Evolutionary conservation across 257 asterid species (phyloP), one percentile per base, ranked within the genome.

Genomic region (Solanum peruvianum): DNA sequence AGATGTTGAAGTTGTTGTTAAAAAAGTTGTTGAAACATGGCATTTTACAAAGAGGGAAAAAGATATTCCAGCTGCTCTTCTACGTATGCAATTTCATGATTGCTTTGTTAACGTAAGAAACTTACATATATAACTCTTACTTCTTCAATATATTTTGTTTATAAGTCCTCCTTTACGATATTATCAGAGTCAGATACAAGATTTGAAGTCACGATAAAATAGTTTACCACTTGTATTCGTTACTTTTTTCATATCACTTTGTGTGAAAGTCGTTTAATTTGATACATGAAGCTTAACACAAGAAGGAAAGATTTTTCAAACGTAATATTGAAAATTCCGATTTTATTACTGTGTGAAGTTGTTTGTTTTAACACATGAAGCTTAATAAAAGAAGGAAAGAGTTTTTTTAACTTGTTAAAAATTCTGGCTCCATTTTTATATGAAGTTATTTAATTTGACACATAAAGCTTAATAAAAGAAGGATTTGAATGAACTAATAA

Each of bases 71-170:
- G 90, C 96, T 44, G 94, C 94, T 15, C 93, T 93, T 15, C 92
- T 93, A 6, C 93, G 96, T 83, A 82, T 93, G 95, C 96, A 93
- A n/a, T 92, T 93, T 42, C 96, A 93, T 20, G 95, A 93, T 27
- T 93, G 96, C 85, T 93, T 93, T 73, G 95, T 93, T 88, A 90
- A 86, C 9, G 95, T 93, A 85, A 89, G 94, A 88, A 16, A 21
- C 56, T 70, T 75, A 52, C 1, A 52, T 7, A 13, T 13, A 6
- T 8, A 69, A 62, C 70, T 52, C 69, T 56, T 56, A n/a, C 4
- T 0, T 56, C 7, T 56, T 56, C n/a, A 21, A 20, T 20, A 58
- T 58, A 25, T 21, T 60, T 60, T 60, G 29, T 60, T 60, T 60
- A 58, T 9, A 52, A 18, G n/a, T 18, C 14, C 7, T 4, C 29